Percentiles rank a stretch among this genome's conserved stretches.
These are phyloP conservation scores for Leccinellum rugosiceps DNA, from an alignment of 768 basidiomycete species.

Conservation along the genomic window DNA sequence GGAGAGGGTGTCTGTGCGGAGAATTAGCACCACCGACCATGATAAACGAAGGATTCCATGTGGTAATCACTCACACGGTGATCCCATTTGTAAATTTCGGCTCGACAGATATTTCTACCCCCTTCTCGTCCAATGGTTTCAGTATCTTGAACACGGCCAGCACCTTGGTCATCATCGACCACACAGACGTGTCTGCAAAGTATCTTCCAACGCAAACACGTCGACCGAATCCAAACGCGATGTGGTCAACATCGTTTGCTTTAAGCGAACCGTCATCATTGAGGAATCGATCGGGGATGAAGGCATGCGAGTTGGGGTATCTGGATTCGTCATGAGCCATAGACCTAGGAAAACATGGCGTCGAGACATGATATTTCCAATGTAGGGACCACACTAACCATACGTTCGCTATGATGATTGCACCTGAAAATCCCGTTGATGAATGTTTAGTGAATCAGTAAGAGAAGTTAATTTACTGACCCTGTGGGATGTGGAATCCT, in stretches of 20 bases:
- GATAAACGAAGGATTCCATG: background rate
- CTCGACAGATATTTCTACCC: constrained; percentile 4
- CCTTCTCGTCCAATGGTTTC: constrained; percentile 7
- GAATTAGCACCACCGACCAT: background rate
- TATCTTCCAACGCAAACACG: constrained; percentile 21
- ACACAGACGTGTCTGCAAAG: constrained; percentile 17
- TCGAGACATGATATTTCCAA: background rate
- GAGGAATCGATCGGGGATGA: constrained; percentile 39
- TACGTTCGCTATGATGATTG: constrained; percentile 2
- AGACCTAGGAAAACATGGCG: background rate
- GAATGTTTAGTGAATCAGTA: too few relatives aligned
- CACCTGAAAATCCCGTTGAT: background rate
- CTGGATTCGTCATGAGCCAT: constrained; percentile 23
- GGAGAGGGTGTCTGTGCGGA: background rate
- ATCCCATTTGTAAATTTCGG: background rate
- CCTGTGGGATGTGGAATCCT: constrained; percentile 48
- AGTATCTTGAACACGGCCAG: constrained; percentile 13
- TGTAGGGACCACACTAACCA: constrained; percentile 3
- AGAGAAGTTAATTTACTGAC: too few relatives aligned
- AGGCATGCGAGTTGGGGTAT: constrained; percentile 35
- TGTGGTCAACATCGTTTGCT: background rate
- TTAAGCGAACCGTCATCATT: constrained; percentile 21
- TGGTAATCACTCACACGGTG: constrained; percentile 1
- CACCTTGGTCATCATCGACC: constrained; percentile 7
- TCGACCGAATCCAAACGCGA: constrained; percentile 26